A percentile compares a stretch with the other conserved stretches of the same genome.
phyloP scores from a whole-genome alignment of 176 grass and related monocot species.

The Oryza meridionalis region DNA sequence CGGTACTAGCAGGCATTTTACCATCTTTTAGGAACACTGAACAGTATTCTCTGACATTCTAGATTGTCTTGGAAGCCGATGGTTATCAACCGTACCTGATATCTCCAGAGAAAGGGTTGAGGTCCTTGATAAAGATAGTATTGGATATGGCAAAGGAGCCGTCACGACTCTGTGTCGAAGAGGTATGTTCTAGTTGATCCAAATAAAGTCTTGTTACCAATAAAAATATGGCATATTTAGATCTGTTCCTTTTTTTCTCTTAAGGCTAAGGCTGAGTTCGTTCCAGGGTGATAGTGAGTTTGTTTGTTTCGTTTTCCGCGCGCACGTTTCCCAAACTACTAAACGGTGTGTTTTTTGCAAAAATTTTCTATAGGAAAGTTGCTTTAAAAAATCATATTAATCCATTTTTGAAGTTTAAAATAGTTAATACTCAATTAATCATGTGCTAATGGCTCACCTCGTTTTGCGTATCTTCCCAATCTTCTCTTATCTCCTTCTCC shows the following conservation, averaged over 20 bases:
- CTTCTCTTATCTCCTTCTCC: no score
- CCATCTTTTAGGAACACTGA: constrained; percentile 14
- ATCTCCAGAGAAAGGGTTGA: constrained; percentile 95
- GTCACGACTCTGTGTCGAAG: constrained; percentile 88
- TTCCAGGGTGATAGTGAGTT: no score
- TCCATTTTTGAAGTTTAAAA: no score
- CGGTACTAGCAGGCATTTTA: background rate
- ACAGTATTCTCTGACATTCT: constrained; percentile 28
- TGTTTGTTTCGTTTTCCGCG: no score
- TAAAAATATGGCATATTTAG: background rate
- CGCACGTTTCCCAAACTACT: no score
- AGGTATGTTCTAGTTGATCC: constrained; percentile 50
- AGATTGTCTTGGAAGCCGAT: constrained; percentile 97
- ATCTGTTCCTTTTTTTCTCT: background rate
- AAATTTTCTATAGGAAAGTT: no score
- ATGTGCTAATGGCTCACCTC: no score
- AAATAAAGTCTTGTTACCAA: background rate
- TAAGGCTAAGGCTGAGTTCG: background rate
- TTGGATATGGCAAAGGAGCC: constrained; percentile 95
- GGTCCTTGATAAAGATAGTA: constrained; percentile 94
- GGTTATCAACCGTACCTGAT: constrained; percentile 97
- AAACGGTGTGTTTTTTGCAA: no score
- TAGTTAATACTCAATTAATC: no score
- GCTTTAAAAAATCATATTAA: no score
- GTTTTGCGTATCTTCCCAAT: no score